phyloP scores from a whole-genome alignment of 306 rosid species.

The Macrotyloma uniflorum region DNA sequence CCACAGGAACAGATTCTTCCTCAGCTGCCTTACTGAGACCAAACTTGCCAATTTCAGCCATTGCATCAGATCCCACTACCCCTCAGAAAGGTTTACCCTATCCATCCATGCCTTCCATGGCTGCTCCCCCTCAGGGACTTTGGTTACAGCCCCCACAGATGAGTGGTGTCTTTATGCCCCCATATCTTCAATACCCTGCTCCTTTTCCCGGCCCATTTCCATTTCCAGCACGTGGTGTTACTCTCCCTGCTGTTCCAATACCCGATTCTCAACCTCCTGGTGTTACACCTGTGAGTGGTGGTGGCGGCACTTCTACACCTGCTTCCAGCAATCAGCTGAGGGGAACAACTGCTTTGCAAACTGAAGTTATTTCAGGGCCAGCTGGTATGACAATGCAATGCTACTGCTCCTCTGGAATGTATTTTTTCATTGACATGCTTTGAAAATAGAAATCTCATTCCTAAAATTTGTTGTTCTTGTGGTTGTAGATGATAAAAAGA shows the following conservation, averaged over 20 bases:
- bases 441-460: slow-evolving; percentile 30
- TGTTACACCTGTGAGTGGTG: slow-evolving; percentile 68
- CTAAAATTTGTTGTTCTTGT: slow-evolving; percentile 26
- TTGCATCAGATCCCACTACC: slow-evolving; percentile 45
- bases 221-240: slow-evolving; percentile 64
- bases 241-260: slow-evolving; percentile 65
- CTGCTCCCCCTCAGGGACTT: slow-evolving; percentile 66
- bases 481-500: slow-evolving; percentile 58
- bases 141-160: slow-evolving; percentile 86
- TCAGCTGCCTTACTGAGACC: slow-evolving; percentile 57
- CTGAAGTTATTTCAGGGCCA: slow-evolving; percentile 54
- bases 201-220: slow-evolving; percentile 75
- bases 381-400: slow-evolving; percentile 51
- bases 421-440: slow-evolving; percentile 28
- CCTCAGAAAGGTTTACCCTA: slow-evolving; percentile 61
- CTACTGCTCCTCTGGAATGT: slow-evolving; percentile 38
- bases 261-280: slow-evolving; percentile 98
- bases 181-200: slow-evolving; percentile 67
- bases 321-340: slow-evolving; percentile 47
- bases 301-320: slow-evolving; percentile 33
- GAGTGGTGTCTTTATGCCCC: slow-evolving; percentile 68
- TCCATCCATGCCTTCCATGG: slow-evolving; percentile 64
- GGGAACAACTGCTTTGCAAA: slow-evolving; percentile 55
- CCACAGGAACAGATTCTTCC: slow-evolving; percentile 49
- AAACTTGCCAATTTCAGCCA: slow-evolving; percentile 52